Conservation (phyloP, 192 early-diverging fungal genomes). For the Backusella luteola region DNA sequence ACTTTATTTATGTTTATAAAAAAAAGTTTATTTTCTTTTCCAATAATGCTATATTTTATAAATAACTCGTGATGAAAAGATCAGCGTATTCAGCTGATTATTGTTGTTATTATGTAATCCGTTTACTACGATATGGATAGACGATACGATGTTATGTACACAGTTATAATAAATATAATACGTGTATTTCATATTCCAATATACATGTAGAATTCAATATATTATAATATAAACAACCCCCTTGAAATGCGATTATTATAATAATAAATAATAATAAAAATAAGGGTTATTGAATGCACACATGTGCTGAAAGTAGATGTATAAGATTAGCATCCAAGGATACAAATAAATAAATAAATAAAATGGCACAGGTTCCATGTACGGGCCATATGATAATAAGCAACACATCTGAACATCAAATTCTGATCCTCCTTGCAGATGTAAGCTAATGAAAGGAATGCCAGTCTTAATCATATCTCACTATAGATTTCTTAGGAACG, state of each 20-base stretch:
- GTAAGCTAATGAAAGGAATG: neutral
- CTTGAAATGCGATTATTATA: neutral
- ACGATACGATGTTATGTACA: neutral
- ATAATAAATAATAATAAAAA: neutral
- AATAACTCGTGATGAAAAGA: neutral
- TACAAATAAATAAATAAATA: neutral
- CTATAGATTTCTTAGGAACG: neutral
- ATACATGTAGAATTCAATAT: neutral
- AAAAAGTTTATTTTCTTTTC: neutral
- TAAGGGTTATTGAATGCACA: neutral
- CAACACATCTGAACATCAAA: neutral
- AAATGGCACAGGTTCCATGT: neutral
- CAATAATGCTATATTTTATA: neutral
- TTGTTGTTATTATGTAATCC: neutral
- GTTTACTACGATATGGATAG: neutral
- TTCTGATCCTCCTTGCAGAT: neutral
- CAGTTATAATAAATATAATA: neutral
- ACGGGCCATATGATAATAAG: neutral
- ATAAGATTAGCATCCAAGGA: neutral
- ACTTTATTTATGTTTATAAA: neutral
- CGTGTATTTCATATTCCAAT: neutral
- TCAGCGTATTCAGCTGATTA: neutral
- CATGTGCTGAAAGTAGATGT: neutral
- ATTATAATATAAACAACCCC: slow-evolving; percentile 2
- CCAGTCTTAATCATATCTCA: neutral